Conservation (phyloP, 2,329 filamentous ascomycete species). For the Xylariaceae sp. region DNA sequence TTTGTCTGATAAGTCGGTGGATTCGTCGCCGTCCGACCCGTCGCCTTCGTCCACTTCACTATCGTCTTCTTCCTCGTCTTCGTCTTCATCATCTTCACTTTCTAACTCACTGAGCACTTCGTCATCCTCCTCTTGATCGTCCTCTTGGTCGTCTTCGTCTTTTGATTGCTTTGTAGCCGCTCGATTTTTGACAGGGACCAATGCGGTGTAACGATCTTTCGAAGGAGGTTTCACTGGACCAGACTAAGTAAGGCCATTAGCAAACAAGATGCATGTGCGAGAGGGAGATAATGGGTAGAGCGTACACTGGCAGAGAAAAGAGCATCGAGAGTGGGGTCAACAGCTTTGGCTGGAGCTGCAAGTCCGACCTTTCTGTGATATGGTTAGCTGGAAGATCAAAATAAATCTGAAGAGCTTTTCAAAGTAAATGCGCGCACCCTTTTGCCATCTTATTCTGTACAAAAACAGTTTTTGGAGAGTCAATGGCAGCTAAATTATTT, state of each 20-base stretch:
- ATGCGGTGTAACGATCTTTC: slow-evolving; percentile 42
- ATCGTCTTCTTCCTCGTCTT: slow-evolving; percentile 38
- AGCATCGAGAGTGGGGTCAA: slow-evolving; percentile 66
- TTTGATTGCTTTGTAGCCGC: slow-evolving; percentile 27
- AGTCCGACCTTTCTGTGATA: slow-evolving; percentile 38
- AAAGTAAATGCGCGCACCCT: slow-evolving; percentile 20
- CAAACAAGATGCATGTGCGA: slow-evolving; percentile 1
- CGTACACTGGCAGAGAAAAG: slow-evolving; percentile 71
- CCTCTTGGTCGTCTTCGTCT: slow-evolving; percentile 16
- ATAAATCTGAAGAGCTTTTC: slow-evolving; percentile 9
- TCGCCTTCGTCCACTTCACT: slow-evolving; percentile 43
- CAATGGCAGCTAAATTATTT: too few species aligned
- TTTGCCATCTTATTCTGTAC: slow-evolving; percentile 27
- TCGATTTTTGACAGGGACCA: slow-evolving; percentile 32
- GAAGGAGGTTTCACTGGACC: slow-evolving; percentile 48
- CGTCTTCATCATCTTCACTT: slow-evolving; percentile 42
- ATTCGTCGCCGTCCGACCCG: slow-evolving; percentile 33
- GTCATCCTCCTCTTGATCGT: slow-evolving; percentile 3
- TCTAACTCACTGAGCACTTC: slow-evolving; percentile 39
- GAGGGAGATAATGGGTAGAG: slow-evolving; percentile 24
- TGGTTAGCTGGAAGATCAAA: too few species aligned
- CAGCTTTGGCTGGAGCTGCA: slow-evolving; percentile 46
- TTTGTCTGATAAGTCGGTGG: slow-evolving; percentile 36
- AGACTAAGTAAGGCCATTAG: slow-evolving; percentile 34
- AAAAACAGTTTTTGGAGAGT: slow-evolving; percentile 3